Conservation (phyloP, 1,139 yeast species). For the Zygosaccharomyces sapae region DNA sequence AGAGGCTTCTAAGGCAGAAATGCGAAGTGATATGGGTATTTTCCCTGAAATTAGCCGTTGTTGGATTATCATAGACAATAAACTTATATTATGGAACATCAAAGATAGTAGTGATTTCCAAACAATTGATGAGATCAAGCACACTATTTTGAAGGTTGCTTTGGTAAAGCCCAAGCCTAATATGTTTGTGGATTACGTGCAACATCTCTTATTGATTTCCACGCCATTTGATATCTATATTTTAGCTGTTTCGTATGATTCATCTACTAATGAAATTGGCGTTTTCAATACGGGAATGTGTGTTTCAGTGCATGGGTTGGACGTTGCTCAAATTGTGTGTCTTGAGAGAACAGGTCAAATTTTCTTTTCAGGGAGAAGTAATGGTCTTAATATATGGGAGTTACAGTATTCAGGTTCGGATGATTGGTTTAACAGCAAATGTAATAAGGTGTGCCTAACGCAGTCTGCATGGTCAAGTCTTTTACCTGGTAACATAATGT, state of each 20-base stretch:
- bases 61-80: constrained; percentile 84
- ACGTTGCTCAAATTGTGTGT: constrained; percentile 58
- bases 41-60: constrained; percentile 78
- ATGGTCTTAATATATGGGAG: constrained; percentile 83
- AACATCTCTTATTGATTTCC: constrained; percentile 66
- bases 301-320: constrained; percentile 74
- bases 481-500: constrained; percentile 43
- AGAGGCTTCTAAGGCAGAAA: constrained; percentile 61
- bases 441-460: constrained; percentile 76
- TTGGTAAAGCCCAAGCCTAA: constrained; percentile 76
- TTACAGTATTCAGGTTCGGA: constrained; percentile 80
- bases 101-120: constrained; percentile 62
- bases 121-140: constrained; percentile 76
- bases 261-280: constrained; percentile 52
- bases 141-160: constrained; percentile 71
- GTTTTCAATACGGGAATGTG: constrained; percentile 80
- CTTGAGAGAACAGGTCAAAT: constrained; percentile 70
- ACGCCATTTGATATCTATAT: constrained; percentile 79
- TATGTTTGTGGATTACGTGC: constrained; percentile 74
- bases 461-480: constrained; percentile 61
- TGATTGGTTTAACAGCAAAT: constrained; percentile 81
- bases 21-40: constrained; percentile 74
- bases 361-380: constrained; percentile 73
- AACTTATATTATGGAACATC: constrained; percentile 77
- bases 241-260: constrained; percentile 62